Percentiles rank a stretch among this genome's conserved stretches.
phyloP scores from a whole-genome alignment of 106 monocot genomes.

The Dactylorhiza incarnata region DNA sequence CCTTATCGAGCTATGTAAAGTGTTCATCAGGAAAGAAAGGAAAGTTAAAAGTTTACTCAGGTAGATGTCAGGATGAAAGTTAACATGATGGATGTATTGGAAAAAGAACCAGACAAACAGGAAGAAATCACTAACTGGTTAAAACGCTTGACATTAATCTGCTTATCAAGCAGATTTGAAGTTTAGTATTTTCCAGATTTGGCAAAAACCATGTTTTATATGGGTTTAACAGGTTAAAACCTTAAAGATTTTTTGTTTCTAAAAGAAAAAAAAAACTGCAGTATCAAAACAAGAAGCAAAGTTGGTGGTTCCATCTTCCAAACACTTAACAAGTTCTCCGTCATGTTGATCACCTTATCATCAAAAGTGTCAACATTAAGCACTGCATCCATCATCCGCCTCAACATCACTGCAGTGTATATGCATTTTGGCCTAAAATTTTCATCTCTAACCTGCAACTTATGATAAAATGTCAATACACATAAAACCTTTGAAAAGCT shows the following conservation, averaged over 20 bases:
- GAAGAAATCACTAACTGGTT: not conserved
- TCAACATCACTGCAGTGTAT: slow-evolving; percentile 92
- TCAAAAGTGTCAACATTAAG: slow-evolving; percentile 80
- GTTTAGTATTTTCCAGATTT: not conserved
- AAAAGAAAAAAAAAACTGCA: not conserved
- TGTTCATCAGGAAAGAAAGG: not conserved
- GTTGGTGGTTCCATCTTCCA: not conserved
- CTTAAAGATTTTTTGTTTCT: not conserved
- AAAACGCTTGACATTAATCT: not conserved
- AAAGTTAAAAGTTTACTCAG: not conserved
- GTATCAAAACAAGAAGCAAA: not conserved
- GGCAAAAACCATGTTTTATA: not conserved
- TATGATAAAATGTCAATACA: not conserved
- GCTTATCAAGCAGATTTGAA: not conserved
- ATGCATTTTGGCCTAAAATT: slow-evolving; percentile 83
- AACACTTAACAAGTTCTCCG: not conserved
- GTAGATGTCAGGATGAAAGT: not conserved
- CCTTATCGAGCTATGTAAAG: no score
- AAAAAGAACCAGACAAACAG: not conserved
- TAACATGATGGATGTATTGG: not conserved
- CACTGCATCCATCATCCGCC: slow-evolving; percentile 96
- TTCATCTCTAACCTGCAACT: slow-evolving; percentile 40
- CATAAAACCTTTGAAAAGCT: not conserved
- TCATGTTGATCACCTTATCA: slow-evolving; percentile 55
- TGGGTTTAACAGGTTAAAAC: not conserved